Evolutionary conservation across 1,139 yeast genomes (phyloP).

Genomic region (Hansenula sp.): DNA sequence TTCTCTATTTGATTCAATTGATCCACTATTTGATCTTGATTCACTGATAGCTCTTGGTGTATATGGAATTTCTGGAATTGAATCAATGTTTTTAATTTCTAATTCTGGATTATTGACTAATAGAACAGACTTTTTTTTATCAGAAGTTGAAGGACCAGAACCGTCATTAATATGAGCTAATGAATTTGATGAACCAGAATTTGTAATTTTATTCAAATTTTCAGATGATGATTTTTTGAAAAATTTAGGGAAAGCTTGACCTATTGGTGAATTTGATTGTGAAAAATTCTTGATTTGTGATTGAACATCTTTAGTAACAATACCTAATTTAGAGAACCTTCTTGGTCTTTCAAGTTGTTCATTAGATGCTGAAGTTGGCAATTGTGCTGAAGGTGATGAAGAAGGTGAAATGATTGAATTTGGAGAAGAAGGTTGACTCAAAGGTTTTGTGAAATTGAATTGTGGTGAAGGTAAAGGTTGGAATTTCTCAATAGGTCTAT

Average conservation of each 20-base stretch:
- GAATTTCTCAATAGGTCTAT: background rate
- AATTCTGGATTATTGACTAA: constrained; percentile 11
- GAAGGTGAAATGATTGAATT: no score
- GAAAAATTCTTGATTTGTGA: background rate
- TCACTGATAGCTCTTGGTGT: constrained; percentile 15
- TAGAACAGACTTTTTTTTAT: background rate
- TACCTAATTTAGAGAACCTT: constrained; percentile 2
- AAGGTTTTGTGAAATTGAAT: constrained; percentile 1
- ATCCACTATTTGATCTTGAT: constrained; percentile 3
- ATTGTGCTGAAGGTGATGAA: background rate
- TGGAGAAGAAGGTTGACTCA: background rate
- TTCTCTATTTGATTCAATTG: constrained; percentile 2
- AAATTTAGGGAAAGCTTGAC: constrained; percentile 18
- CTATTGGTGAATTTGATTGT: constrained; percentile 15
- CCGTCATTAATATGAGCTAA: constrained; percentile 8
- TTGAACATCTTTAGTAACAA: constrained; percentile 1
- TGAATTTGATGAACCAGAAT: constrained; percentile 18
- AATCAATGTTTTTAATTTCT: constrained; percentile 5
- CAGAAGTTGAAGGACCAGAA: background rate
- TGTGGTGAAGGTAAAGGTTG: background rate
- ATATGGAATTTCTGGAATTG: constrained; percentile 21
- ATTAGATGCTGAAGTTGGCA: constrained; percentile 9
- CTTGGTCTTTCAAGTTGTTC: background rate
- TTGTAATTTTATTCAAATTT: constrained; percentile 12
- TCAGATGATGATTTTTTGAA: constrained; percentile 9